Evolutionary conservation across 768 basidiomycete species (phyloP), one percentile per base, ranked within the genome.

Genomic region (Phlebiopsis gigantea): DNA sequence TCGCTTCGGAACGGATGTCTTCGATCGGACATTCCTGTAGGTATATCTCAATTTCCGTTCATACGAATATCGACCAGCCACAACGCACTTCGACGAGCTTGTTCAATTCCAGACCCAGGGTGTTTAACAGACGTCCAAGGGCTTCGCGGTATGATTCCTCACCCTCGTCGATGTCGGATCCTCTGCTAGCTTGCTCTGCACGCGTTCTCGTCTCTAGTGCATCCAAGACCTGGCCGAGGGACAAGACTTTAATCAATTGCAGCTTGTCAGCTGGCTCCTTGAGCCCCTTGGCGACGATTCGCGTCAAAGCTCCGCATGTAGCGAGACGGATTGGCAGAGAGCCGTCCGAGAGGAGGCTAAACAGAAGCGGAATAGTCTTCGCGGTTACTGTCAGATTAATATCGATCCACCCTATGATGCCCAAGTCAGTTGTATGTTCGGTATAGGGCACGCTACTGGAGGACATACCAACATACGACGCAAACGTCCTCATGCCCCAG

Each of bases 361-460:
- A 93, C 44, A 97, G 79, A 31, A 98, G 74, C 5, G 88, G 85
- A 30, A 98, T 83, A 1, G 95, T 93, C 14, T 80, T 82, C 12
- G 90, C 91, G 1, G 95, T 98, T 57, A 99, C 88, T 12, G 97
- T 94, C 60, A 98, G 76, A 66, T 93, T 93, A 62, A 99, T 95
- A 66, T 99, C 97, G 62, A 98, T 89, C 97, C 97, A 99, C 14
- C 93, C 96, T 97, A 64, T 26, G 48, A 9, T n/a, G 22, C 15
- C 57, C 31, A 63, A 57, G 39, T 48, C 30, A 24, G 22, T n/a
- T 29, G n/a, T n/a, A 31, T 58, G 21, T 31, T n/a, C 28, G n/a
- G 17, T 19, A n/a, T 12, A 25, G 21, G 44, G 21, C 42, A 55
- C 26, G 5, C 17, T 26, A 51, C 14, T 29, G 12, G 47, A 45